A percentile compares a stretch with the other conserved stretches of the same genome.
Conservation (phyloP, 805 yeast genomes). For the Priceomyces carsonii region DNA sequence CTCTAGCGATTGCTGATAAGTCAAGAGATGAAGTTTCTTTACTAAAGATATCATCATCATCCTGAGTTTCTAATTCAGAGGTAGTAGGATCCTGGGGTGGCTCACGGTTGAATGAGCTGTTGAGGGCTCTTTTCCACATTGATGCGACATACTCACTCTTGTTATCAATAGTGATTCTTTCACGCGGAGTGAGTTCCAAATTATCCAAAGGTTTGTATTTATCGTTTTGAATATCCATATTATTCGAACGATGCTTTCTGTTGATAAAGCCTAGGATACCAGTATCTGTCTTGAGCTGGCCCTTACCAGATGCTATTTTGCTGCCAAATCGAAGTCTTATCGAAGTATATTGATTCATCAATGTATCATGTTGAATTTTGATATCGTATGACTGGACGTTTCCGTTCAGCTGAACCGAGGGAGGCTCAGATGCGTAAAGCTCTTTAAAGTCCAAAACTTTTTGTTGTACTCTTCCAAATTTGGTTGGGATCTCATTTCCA, state of each 20-base stretch:
- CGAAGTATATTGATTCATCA: conserved; percentile 36
- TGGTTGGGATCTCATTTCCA: conserved; percentile 6
- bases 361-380: conserved; percentile 38
- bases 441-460: conserved; percentile 36
- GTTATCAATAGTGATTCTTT: conserved; percentile 7
- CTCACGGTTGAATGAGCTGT: not conserved
- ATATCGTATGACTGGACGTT: conserved; percentile 16
- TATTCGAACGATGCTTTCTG: conserved; percentile 8
- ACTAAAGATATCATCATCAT: too few species aligned
- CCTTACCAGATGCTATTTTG: conserved; percentile 1
- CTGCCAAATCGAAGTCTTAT: conserved; percentile 35
- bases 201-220: not conserved
- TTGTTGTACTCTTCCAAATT: conserved; percentile 32
- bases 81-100: too few species aligned
- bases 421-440: conserved; percentile 6
- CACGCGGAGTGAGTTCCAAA: too few species aligned
- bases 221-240: conserved; percentile 1
- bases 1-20: too few species aligned
- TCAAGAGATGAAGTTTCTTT: too few species aligned
- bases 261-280: conserved; percentile 32
- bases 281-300: conserved; percentile 14
- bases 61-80: too few species aligned
- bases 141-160: conserved; percentile 10
- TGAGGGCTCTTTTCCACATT: conserved; percentile 3
- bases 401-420: conserved; percentile 3